phyloP scores from a whole-genome alignment of 352 stramenopile species.

The Globisporangium canariense region DNA sequence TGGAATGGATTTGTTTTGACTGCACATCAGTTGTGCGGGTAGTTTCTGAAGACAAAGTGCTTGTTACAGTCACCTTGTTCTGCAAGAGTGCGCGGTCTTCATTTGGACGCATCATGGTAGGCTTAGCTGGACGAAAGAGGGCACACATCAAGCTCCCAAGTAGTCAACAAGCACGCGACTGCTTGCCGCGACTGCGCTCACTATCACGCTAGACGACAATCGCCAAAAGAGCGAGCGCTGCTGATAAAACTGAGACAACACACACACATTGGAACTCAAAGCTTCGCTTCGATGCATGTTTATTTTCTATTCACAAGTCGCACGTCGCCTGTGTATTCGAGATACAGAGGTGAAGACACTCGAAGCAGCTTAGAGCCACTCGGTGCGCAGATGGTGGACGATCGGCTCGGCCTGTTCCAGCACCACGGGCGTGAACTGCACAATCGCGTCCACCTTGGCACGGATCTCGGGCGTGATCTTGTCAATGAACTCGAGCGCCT shows the following conservation, averaged over 20 bases:
- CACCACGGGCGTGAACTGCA: constrained; percentile 37
- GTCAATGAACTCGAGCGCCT: constrained; percentile 50
- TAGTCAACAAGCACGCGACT: too few relatives aligned
- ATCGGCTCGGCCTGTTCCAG: constrained; percentile 26
- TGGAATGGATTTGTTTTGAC: background rate
- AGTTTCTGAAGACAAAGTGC: background rate
- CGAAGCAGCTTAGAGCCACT: constrained; percentile 30
- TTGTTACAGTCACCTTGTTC: background rate
- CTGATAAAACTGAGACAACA: too few relatives aligned
- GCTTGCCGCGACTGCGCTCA: too few relatives aligned
- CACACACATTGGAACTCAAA: background rate
- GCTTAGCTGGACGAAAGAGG: too few relatives aligned
- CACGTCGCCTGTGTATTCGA: background rate
- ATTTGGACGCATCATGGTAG: too few relatives aligned
- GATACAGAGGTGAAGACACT: background rate
- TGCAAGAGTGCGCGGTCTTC: background rate
- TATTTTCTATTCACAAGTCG: background rate
- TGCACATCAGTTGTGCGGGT: background rate
- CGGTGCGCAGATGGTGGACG: constrained; percentile 32
- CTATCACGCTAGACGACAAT: too few relatives aligned
- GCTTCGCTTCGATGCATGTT: too few relatives aligned
- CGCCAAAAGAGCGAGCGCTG: too few relatives aligned
- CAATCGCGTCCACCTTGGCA: constrained; percentile 66
- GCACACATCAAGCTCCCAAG: too few relatives aligned
- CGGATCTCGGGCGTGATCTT: constrained; percentile 75